These are phyloP conservation scores for Cordyceps sp. DNA, from an alignment of 2,329 filamentous ascomycete genomes.

Conservation along the genomic window DNA sequence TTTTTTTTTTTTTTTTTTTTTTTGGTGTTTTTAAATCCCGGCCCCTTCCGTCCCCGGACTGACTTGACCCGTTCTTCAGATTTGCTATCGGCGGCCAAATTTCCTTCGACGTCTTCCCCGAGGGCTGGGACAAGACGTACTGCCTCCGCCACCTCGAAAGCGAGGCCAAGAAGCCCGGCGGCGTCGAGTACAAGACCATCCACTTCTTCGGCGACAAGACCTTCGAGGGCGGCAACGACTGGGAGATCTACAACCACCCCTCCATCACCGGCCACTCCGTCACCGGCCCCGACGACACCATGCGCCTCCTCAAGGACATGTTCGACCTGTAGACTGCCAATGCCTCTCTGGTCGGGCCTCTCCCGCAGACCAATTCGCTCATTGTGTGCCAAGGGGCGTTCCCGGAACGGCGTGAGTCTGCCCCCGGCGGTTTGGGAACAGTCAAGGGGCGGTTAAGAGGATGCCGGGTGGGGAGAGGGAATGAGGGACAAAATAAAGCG, in stretches of 20 bases:
- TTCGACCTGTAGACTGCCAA: conserved; percentile 46
- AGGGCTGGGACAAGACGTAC: conserved; percentile 98
- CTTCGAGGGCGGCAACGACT: conserved; percentile 80
- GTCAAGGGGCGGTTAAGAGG: too few species aligned
- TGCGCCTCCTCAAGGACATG: conserved; percentile 60
- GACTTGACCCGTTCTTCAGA: conserved; percentile 20
- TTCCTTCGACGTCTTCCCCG: conserved; percentile 95
- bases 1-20: neutral
- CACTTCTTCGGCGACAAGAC: conserved; percentile 99
- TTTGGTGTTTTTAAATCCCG: conserved; percentile 1
- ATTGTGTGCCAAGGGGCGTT: too few species aligned
- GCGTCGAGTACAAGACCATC: conserved; percentile 67
- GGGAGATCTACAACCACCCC: conserved; percentile 74
- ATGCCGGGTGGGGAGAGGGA: too few species aligned
- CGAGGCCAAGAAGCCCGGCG: conserved; percentile 53
- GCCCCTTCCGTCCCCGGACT: neutral
- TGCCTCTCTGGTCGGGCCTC: too few species aligned
- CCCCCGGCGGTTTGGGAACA: too few species aligned
- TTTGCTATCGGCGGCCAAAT: conserved; percentile 95
- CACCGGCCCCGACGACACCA: conserved; percentile 65
- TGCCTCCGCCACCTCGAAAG: conserved; percentile 75
- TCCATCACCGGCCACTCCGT: conserved; percentile 79
- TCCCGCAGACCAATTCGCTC: too few species aligned
- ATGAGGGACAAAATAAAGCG: too few species aligned
- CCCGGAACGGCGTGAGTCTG: too few species aligned